These are phyloP conservation scores for Alternaria ethzedia DNA, from an alignment of 2,329 filamentous ascomycete genomes.

Conservation along the genomic window DNA sequence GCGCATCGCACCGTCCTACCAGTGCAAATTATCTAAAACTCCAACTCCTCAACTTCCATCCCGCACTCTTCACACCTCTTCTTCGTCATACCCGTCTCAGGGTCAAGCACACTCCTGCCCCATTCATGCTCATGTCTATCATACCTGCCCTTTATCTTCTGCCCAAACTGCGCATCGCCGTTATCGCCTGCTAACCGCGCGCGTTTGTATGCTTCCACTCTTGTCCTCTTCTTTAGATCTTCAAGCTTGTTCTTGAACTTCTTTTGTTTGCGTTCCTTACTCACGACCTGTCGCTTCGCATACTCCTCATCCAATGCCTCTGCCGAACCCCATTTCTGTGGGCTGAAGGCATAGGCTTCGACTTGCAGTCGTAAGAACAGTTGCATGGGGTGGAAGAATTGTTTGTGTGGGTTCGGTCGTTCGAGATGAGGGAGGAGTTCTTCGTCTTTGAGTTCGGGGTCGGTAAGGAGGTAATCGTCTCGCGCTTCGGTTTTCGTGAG, in stretches of 20 bases:
- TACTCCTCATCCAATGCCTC: slow-evolving; percentile 90
- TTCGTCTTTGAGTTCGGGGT: slow-evolving; percentile 89
- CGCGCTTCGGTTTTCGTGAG: slow-evolving; percentile 96
- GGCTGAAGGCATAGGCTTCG: slow-evolving; percentile 85
- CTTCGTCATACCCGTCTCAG: slow-evolving; percentile 73
- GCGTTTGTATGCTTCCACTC: slow-evolving; percentile 86
- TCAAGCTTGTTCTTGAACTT: slow-evolving; percentile 90
- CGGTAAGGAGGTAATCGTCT: slow-evolving; percentile 94
- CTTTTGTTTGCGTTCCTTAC: slow-evolving; percentile 84
- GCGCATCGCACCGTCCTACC: not conserved
- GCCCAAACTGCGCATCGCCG: slow-evolving; percentile 68
- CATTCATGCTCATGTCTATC: slow-evolving; percentile 90
- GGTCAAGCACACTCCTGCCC: slow-evolving; percentile 64
- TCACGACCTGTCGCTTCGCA: slow-evolving; percentile 75
- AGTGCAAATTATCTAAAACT: slow-evolving; percentile 53
- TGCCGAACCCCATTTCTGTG: slow-evolving; percentile 86
- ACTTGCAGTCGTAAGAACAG: slow-evolving; percentile 92
- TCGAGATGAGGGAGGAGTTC: slow-evolving; percentile 86
- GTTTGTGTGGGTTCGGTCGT: slow-evolving; percentile 92
- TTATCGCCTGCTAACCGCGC: slow-evolving; percentile 52
- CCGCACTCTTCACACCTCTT: slow-evolving; percentile 75
- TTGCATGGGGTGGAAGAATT: slow-evolving; percentile 99
- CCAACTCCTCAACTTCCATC: slow-evolving; percentile 71
- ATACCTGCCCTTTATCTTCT: slow-evolving; percentile 67
- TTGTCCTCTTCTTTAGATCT: slow-evolving; percentile 90